A percentile compares a stretch with the other conserved stretches of the same genome.
Conservation (phyloP, 2,329 filamentous ascomycete genomes). For the Pseudogymnoascus sp. region DNA sequence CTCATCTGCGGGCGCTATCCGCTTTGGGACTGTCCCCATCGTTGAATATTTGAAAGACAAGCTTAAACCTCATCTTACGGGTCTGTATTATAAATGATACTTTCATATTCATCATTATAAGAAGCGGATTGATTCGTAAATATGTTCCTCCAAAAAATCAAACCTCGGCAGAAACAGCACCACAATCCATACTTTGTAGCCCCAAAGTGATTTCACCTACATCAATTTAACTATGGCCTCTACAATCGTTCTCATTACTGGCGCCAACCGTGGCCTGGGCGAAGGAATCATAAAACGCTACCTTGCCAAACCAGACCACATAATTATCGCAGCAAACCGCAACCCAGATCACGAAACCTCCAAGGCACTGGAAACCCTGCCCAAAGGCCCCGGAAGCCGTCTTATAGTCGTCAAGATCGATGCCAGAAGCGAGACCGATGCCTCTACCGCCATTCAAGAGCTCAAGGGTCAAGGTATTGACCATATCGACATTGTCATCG, state of each 20-base stretch:
- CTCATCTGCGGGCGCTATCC: background rate
- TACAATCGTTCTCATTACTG: constrained; percentile 27
- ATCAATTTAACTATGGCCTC: background rate
- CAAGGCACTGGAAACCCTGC: constrained; percentile 23
- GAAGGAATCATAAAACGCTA: constrained; percentile 27
- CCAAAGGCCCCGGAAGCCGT: constrained; percentile 24
- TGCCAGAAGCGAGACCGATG: constrained; percentile 22
- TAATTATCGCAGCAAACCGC: constrained; percentile 33
- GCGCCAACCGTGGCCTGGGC: constrained; percentile 26
- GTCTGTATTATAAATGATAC: constrained; percentile 1
- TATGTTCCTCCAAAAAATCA: background rate
- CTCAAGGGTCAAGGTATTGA: constrained; percentile 24
- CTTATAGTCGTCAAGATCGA: constrained; percentile 30
- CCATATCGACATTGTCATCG: constrained; percentile 31
- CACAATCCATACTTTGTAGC: background rate
- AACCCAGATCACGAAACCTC: constrained; percentile 25
- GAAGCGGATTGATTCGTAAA: background rate
- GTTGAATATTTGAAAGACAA: background rate
- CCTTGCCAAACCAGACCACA: constrained; percentile 30
- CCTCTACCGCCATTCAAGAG: constrained; percentile 24
- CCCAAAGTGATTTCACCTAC: background rate
- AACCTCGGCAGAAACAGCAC: background rate
- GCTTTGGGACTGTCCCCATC: background rate
- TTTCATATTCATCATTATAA: background rate
- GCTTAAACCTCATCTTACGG: background rate